A percentile compares a stretch with the other conserved stretches of the same genome.
These are phyloP conservation scores for Fusarium mundagurra DNA, from an alignment of 2,329 filamentous ascomycete genomes.

Conservation along the genomic window DNA sequence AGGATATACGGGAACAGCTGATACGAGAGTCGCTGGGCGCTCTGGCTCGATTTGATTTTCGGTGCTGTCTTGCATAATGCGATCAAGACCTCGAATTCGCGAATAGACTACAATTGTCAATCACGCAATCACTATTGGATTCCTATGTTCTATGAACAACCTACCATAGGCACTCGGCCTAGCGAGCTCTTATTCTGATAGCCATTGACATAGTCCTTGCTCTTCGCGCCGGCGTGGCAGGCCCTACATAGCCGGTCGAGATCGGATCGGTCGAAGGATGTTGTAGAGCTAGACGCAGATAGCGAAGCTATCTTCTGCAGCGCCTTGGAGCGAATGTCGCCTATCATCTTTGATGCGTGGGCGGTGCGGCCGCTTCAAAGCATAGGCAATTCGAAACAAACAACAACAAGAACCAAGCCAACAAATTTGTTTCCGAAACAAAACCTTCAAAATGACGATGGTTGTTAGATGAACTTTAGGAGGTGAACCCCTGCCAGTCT, in stretches of 20 bases:
- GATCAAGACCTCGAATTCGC: conserved; percentile 91
- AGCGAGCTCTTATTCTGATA: conserved; percentile 56
- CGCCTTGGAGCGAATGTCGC: conserved; percentile 69
- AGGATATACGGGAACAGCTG: conserved; percentile 87
- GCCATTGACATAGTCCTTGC: conserved; percentile 60
- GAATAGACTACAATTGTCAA: conserved; percentile 70
- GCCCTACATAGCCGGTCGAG: conserved; percentile 70
- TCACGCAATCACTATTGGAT: not conserved
- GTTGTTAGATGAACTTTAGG: conserved; percentile 33
- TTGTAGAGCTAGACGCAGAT: conserved; percentile 63
- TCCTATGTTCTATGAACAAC: conserved; percentile 9
- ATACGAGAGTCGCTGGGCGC: conserved; percentile 79
- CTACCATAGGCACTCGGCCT: conserved; percentile 70
- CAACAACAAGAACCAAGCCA: conserved; percentile 22
- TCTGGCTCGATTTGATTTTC: conserved; percentile 73
- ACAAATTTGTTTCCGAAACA: conserved; percentile 28
- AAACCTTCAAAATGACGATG: conserved; percentile 34
- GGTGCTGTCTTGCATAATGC: conserved; percentile 92
- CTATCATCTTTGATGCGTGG: conserved; percentile 53
- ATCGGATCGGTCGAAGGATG: conserved; percentile 69
- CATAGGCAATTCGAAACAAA: conserved; percentile 7
- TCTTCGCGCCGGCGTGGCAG: conserved; percentile 59
- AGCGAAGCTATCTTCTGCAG: conserved; percentile 73
- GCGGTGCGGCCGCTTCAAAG: not conserved
- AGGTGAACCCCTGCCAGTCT: conserved; percentile 36